Percentiles rank a stretch among this genome's conserved stretches.
Evolutionary conservation across 2,329 filamentous ascomycete genomes (phyloP).

Genomic region (Diaporthe ilicicola): DNA sequence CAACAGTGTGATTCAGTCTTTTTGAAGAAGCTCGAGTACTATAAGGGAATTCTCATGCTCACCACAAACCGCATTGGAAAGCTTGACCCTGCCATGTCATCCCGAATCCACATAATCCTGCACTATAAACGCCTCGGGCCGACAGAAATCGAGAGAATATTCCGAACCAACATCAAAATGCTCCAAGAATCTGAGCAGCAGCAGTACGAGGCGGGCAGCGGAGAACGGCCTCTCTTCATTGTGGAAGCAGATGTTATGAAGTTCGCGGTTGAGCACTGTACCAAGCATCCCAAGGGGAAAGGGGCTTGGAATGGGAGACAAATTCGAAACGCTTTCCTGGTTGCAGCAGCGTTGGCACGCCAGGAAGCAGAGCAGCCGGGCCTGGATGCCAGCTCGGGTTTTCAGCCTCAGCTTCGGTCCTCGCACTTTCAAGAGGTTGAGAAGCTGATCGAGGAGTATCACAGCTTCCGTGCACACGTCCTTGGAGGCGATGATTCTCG

Average conservation of each 20-base stretch:
- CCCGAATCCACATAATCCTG: slow-evolving; percentile 42
- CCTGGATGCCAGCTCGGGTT: accelerated
- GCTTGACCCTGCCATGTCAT: slow-evolving; percentile 39
- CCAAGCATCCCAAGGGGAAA: no score
- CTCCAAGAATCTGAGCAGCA: no score
- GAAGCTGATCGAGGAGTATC: background rate
- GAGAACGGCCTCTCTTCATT: no score
- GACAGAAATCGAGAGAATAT: no score
- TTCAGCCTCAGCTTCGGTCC: no score
- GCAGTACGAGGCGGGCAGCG: no score
- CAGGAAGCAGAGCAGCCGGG: background rate
- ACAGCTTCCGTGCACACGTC: background rate
- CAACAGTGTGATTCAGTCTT: no score
- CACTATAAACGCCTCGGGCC: slow-evolving; percentile 41
- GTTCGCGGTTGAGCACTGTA: no score
- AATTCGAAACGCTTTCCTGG: slow-evolving; percentile 46
- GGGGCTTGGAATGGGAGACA: slow-evolving; percentile 45
- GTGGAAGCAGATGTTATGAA: no score
- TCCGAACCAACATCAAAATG: no score
- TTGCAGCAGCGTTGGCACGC: slow-evolving; percentile 34
- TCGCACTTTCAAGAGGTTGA: background rate
- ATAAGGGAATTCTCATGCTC: slow-evolving; percentile 46
- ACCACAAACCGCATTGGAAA: slow-evolving; percentile 45
- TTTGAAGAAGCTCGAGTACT: slow-evolving; percentile 38
- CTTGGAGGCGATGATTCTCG: background rate